Evolutionary conservation across 805 yeast species (phyloP).

Genomic region (Ogataea zsoltii): DNA sequence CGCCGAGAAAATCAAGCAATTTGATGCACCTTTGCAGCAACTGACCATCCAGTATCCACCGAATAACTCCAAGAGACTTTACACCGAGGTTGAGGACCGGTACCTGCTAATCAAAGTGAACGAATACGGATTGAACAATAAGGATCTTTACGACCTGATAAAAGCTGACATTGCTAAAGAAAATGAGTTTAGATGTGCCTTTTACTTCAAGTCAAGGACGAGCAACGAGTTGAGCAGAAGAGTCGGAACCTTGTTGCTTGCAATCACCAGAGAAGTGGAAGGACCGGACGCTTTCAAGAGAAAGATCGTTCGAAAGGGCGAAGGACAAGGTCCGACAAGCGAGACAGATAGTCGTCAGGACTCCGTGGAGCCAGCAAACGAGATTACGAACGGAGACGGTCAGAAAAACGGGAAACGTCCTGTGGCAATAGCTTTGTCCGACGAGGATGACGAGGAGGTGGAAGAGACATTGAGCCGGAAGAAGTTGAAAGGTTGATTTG

Average conservation of each 20-base stretch:
- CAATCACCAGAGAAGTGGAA: constrained; percentile 69
- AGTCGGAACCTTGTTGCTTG: constrained; percentile 62
- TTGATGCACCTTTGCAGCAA: constrained; percentile 61
- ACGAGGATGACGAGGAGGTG: constrained; percentile 1
- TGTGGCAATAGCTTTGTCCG: neutral
- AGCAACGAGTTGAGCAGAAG: constrained; percentile 73
- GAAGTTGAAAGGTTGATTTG: neutral
- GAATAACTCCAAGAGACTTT: constrained; percentile 76
- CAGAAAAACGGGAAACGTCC: neutral
- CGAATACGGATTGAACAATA: constrained; percentile 63
- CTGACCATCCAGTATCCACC: constrained; percentile 73
- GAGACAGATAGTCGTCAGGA: constrained; percentile 33
- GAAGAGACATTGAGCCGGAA: neutral
- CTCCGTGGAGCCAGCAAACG: constrained; percentile 30
- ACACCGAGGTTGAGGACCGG: constrained; percentile 69
- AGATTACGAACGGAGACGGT: neutral
- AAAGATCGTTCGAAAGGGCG: constrained; percentile 32
- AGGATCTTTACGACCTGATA: constrained; percentile 60
- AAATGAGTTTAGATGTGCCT: constrained; percentile 67
- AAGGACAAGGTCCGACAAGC: constrained; percentile 11
- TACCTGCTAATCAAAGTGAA: constrained; percentile 61
- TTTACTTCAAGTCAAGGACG: constrained; percentile 71
- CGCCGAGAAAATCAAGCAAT: constrained; percentile 51
- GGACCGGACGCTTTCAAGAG: constrained; percentile 58
- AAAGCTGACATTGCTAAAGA: constrained; percentile 62